Percentiles rank a stretch among this genome's conserved stretches.
These are phyloP conservation scores for Tremellales sp. DNA, from an alignment of 1,284 basidiomycete species.

Conservation along the genomic window DNA sequence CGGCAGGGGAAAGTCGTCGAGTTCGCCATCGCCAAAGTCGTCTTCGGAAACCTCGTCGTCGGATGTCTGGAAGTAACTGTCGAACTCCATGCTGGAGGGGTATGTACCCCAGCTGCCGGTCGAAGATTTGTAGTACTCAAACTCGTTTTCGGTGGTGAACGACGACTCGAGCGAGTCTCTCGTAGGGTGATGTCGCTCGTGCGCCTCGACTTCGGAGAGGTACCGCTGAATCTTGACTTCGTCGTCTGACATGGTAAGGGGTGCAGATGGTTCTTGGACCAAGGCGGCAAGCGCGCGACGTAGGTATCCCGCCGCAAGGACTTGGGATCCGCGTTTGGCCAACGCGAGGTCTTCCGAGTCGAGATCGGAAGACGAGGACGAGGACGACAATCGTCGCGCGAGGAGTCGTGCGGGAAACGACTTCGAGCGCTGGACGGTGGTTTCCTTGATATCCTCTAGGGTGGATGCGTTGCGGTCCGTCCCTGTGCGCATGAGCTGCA, in stretches of 20 bases:
- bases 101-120: not conserved
- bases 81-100: not conserved
- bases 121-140: not conserved
- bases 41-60: constrained; percentile 4
- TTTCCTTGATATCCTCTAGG: constrained; percentile 7
- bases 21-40: not conserved
- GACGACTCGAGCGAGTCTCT: too few species aligned
- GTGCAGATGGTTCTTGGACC: too few species aligned
- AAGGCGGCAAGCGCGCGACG: too few species aligned
- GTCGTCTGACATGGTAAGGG: too few species aligned
- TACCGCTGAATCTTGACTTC: too few species aligned
- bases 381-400: constrained; percentile 6
- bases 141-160: too few species aligned
- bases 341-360: too few species aligned
- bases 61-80: too few species aligned
- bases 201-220: too few species aligned
- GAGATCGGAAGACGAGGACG: not conserved
- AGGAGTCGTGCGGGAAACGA: constrained; percentile 19
- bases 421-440: constrained; percentile 7
- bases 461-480: constrained; percentile 1
- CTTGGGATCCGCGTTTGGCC: too few species aligned
- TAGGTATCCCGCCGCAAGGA: too few species aligned
- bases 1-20: not conserved
- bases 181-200: too few species aligned
- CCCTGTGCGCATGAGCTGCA: constrained; percentile 2